These are phyloP conservation scores for Russula compacta DNA, from an alignment of 768 basidiomycete genomes.

Conservation along the genomic window DNA sequence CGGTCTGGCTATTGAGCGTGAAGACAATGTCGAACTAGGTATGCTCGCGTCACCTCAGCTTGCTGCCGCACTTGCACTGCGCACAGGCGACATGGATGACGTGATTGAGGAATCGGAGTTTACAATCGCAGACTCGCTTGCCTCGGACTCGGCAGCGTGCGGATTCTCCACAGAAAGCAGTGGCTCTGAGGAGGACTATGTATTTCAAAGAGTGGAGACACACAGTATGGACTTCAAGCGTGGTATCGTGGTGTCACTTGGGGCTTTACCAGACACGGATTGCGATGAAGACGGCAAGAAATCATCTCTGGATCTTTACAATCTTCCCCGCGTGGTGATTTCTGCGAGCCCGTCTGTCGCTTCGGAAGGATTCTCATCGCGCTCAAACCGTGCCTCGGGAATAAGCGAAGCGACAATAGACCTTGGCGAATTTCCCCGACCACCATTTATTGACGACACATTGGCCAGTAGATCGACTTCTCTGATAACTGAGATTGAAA, in stretches of 20 bases:
- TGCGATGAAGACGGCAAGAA: not conserved
- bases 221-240: slow-evolving; percentile 8
- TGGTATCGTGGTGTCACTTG: slow-evolving; percentile 6
- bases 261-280: not conserved
- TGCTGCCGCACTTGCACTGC: not conserved
- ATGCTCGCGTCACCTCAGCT: slow-evolving; percentile 7
- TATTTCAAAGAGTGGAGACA: not conserved
- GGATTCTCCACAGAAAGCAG: slow-evolving; percentile 4
- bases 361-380: not conserved
- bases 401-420: slow-evolving; percentile 11
- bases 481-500: slow-evolving; percentile 8
- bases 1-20: not conserved
- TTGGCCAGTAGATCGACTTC: not conserved
- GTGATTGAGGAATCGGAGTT: not conserved
- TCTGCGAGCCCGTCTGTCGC: slow-evolving; percentile 6
- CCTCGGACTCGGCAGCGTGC: slow-evolving; percentile 2
- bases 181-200: slow-evolving; percentile 7
- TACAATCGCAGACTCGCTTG: not conserved
- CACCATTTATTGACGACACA: slow-evolving; percentile 3
- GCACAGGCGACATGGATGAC: not conserved
- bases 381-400: not conserved
- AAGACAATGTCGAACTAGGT: not conserved
- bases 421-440: slow-evolving; percentile 13
- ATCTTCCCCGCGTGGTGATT: slow-evolving; percentile 12
- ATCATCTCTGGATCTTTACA: not conserved